A percentile compares a stretch with the other conserved stretches of the same genome.
phyloP scores from a whole-genome alignment of 345 rosid species.

The Lepidium africanum region DNA sequence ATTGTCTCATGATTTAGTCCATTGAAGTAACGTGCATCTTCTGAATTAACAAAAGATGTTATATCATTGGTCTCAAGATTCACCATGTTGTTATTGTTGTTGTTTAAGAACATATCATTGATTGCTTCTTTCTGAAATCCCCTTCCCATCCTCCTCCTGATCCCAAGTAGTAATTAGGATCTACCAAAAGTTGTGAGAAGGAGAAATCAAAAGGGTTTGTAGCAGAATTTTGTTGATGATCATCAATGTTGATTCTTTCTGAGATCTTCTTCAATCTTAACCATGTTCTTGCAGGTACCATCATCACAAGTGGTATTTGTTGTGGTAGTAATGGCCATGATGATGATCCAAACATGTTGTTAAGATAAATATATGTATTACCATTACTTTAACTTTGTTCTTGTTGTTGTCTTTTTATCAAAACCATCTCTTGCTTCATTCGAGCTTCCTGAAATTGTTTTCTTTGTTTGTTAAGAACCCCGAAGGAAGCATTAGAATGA shows the following conservation, averaged over 20 bases:
- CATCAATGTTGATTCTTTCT: constrained; percentile 12
- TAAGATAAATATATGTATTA: no score
- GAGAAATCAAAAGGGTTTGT: constrained; percentile 31
- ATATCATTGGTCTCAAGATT: constrained; percentile 25
- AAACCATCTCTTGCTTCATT: no score
- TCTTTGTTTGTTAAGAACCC: no score
- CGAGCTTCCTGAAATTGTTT: no score
- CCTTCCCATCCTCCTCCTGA: constrained; percentile 20
- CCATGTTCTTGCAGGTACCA: constrained; percentile 5
- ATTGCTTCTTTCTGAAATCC: constrained; percentile 9
- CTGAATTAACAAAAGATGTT: constrained; percentile 39
- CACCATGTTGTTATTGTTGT: neutral
- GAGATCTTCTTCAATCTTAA: constrained; percentile 24
- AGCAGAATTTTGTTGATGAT: constrained; percentile 14
- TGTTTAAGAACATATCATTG: constrained; percentile 22
- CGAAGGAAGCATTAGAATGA: no score
- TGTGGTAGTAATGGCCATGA: no score
- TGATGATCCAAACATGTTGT: no score
- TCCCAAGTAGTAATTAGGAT: constrained; percentile 23
- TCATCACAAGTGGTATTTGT: no score
- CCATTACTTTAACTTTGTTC: no score
- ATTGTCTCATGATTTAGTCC: neutral
- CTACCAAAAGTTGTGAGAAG: constrained; percentile 27
- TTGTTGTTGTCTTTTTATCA: no score
- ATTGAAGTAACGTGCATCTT: constrained; percentile 39